Conservation (phyloP, 2,329 filamentous ascomycete genomes). For the Alternaria sp. region DNA sequence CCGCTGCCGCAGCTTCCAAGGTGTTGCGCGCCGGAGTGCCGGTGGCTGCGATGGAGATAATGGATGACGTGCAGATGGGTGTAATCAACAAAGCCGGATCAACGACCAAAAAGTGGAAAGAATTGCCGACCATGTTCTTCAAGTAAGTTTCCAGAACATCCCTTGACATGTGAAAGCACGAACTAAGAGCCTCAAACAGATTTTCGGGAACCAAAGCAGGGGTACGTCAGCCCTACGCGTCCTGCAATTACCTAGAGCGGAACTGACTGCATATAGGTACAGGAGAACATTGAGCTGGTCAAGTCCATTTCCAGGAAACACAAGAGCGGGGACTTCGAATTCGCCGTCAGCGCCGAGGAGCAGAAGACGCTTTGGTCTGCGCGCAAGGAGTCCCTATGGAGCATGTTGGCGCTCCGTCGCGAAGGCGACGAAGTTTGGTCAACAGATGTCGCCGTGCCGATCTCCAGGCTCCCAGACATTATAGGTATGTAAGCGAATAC, state of each 20-base stretch:
- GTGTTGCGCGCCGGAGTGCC: slow-evolving; percentile 79
- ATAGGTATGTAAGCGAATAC: slow-evolving; percentile 53
- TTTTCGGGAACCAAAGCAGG: slow-evolving; percentile 78
- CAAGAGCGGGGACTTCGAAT: slow-evolving; percentile 61
- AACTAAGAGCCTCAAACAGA: slow-evolving; percentile 39
- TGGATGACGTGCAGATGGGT: slow-evolving; percentile 88
- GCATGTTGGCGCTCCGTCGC: slow-evolving; percentile 63
- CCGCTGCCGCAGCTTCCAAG: slow-evolving; percentile 73
- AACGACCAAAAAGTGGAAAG: slow-evolving; percentile 75
- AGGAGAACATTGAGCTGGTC: slow-evolving; percentile 76
- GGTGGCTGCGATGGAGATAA: slow-evolving; percentile 80
- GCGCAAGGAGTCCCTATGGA: slow-evolving; percentile 66
- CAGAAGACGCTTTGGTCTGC: slow-evolving; percentile 66
- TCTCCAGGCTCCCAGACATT: slow-evolving; percentile 67
- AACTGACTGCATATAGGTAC: slow-evolving; percentile 58
- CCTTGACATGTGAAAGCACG: slow-evolving; percentile 4
- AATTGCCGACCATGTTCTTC: slow-evolving; percentile 80
- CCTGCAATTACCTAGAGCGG: slow-evolving; percentile 24
- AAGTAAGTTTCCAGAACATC: slow-evolving; percentile 59
- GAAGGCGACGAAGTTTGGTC: slow-evolving; percentile 66
- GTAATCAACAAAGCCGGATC: slow-evolving; percentile 78
- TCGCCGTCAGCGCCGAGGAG: slow-evolving; percentile 61
- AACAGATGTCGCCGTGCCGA: slow-evolving; percentile 66
- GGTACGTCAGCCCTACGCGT: slow-evolving; percentile 32
- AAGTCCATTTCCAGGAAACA: slow-evolving; percentile 70